Evolutionary conservation across 768 basidiomycete genomes (phyloP).

Genomic region (Boletellus ananiceps): DNA sequence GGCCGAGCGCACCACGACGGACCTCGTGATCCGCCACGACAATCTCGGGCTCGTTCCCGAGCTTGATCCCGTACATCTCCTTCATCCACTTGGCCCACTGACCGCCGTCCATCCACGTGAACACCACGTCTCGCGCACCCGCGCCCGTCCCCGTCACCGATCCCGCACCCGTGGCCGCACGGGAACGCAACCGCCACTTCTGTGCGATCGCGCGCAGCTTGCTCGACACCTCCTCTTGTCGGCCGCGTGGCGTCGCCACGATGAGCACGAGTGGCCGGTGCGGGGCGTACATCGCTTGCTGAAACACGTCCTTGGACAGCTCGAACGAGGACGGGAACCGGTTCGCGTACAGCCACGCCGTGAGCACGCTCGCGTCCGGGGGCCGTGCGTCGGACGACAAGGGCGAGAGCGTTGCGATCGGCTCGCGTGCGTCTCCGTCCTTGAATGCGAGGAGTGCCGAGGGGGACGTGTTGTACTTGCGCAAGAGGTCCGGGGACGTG

Average conservation of each 20-base stretch:
- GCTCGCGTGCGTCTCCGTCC: conserved; percentile 45
- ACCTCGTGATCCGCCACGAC: conserved; percentile 84
- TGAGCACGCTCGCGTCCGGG: conserved; percentile 18
- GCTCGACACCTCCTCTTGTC: conserved; percentile 40
- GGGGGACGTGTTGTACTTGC: conserved; percentile 34
- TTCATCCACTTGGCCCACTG: conserved; percentile 88
- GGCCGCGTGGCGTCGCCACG: conserved; percentile 41
- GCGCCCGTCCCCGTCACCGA: conserved; percentile 16
- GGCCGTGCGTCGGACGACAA: no score
- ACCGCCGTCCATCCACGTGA: conserved; percentile 84
- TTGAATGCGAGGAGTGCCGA: conserved; percentile 69
- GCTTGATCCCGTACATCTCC: conserved; percentile 77
- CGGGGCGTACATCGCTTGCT: conserved; percentile 77
- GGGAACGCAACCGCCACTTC: conserved; percentile 47
- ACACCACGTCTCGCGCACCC: conserved; percentile 55
- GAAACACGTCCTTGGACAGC: conserved; percentile 75
- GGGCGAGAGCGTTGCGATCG: conserved; percentile 41
- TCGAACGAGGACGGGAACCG: conserved; percentile 71
- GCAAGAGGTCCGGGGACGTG: conserved; percentile 30
- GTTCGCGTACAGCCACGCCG: conserved; percentile 60
- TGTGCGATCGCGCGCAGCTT: conserved; percentile 49
- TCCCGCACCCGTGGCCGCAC: neutral
- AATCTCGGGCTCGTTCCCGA: conserved; percentile 33
- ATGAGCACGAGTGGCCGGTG: conserved; percentile 77
- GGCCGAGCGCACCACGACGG: conserved; percentile 14